A percentile compares a stretch with the other conserved stretches of the same genome.
Evolutionary conservation across 306 rosid species (phyloP).

Genomic region (Oemleria cerasiformis): DNA sequence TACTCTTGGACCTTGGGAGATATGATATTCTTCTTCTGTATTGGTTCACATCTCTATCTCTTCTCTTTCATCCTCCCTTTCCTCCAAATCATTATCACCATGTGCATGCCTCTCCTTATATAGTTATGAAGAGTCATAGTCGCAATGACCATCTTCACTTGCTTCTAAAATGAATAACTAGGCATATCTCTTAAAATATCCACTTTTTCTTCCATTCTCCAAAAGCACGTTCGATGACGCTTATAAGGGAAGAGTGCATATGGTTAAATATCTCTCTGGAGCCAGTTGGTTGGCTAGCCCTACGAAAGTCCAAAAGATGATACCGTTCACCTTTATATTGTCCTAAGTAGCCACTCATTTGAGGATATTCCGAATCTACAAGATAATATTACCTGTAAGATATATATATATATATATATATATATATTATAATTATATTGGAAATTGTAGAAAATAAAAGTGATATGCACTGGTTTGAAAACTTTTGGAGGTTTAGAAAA

Average conservation of each 20-base stretch:
- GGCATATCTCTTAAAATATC: too few species aligned
- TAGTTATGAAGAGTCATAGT: too few species aligned
- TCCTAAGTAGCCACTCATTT: background rate
- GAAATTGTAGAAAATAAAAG: background rate
- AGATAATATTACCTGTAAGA: background rate
- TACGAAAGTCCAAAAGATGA: background rate
- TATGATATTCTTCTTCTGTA: background rate
- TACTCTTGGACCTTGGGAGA: background rate
- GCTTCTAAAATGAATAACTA: too few species aligned
- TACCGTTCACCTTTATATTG: background rate
- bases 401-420: background rate
- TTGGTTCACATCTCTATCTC: too few species aligned
- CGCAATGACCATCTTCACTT: background rate
- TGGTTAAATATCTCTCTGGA: too few species aligned
- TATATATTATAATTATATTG: too few species aligned
- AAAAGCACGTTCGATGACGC: too few species aligned
- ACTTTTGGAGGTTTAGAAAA: slow-evolving; percentile 2
- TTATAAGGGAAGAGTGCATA: too few species aligned
- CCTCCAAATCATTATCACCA: too few species aligned
- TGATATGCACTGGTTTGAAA: too few species aligned
- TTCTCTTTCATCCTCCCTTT: too few species aligned
- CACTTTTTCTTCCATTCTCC: too few species aligned
- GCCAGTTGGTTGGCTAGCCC: background rate
- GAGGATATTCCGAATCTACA: background rate
- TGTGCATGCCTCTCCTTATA: background rate